Evolutionary conservation across 2,329 filamentous ascomycete genomes (phyloP), one percentile per base, ranked within the genome.

Genomic region (Botrytis byssoidea): DNA sequence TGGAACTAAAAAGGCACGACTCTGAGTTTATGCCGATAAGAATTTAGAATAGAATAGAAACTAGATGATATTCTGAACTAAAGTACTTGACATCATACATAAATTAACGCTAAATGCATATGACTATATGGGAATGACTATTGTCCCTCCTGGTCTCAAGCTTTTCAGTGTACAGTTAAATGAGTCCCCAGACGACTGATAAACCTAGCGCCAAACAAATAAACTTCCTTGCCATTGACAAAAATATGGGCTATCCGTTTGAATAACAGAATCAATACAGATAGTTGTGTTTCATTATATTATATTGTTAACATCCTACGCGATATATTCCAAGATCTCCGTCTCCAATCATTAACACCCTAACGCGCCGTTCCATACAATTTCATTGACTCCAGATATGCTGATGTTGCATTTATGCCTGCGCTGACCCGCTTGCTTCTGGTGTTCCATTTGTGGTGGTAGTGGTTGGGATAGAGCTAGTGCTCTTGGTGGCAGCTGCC

Each of bases 401-500:
- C 40, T 32, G 40, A 18, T 46, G 42, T 29, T 25, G 46, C 12
- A 20, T 57, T 46, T 57, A 35, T 68, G 29, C 55, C n/a, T 76
- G 77, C 48, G 76, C 69, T 63, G 76, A 67, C 8, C 72, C 71
- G 59, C 73, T 76, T 51, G 75, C 71, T 61, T 80, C 78, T 64
- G 77, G 76, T 42, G 76, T 74, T 44, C 76, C 76, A 66, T 74
- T 78, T 42, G 71, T 74, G 1, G 44, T 74, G 29, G 73, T 75
- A 64, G 76, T 74, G 42, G 74, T 74, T 32, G 76, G 77, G 6
- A 74, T 72, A 32, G 78, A 73, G 64, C 67, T 75, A 48, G 77
- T 72, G 55, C 74, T 79, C 82, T 87, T 89, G 78, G 87, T 90
- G 46, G 89, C 85, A 80, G 90, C 90, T 66, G 91, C 91, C 86